A percentile compares a stretch with the other conserved stretches of the same genome.
Conservation (phyloP, 108 stramenopile genomes). For the Epipyxis sp. region DNA sequence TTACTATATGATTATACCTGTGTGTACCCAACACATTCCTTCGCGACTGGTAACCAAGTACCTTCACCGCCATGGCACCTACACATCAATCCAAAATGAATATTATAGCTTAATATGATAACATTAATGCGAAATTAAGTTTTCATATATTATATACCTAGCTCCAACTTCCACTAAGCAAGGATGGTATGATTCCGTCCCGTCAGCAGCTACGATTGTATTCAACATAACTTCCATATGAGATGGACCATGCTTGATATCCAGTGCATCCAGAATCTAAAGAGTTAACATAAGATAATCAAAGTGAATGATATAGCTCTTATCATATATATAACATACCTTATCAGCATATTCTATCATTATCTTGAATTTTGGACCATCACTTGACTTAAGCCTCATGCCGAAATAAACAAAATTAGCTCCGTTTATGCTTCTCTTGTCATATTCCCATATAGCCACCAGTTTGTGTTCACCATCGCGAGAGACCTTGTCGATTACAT, state of each 20-base stretch:
- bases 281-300: too few species aligned
- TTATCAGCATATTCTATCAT: constrained; percentile 70
- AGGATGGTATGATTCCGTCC: constrained; percentile 40
- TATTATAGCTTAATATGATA: too few species aligned
- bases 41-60: constrained; percentile 46
- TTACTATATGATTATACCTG: constrained; percentile 10
- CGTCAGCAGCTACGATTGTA: constrained; percentile 14
- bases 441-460: constrained; percentile 94
- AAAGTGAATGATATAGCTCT: too few species aligned
- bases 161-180: constrained; percentile 62
- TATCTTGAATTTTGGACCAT: constrained; percentile 55
- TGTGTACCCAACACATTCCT: constrained; percentile 12
- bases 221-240: constrained; percentile 53
- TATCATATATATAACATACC: too few species aligned
- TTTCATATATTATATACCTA: too few species aligned
- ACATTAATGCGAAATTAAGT: constrained; percentile 6
- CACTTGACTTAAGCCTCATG: constrained; percentile 48
- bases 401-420: constrained; percentile 76
- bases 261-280: constrained; percentile 56
- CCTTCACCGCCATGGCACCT: constrained; percentile 52
- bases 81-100: neutral
- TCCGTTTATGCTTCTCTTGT: constrained; percentile 74
- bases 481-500: constrained; percentile 81
- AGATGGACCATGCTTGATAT: constrained; percentile 42
- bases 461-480: constrained; percentile 80